Base-by-base conservation (phyloP, 192 early-diverging fungal genomes). In the Pilaira anomala region DNA sequence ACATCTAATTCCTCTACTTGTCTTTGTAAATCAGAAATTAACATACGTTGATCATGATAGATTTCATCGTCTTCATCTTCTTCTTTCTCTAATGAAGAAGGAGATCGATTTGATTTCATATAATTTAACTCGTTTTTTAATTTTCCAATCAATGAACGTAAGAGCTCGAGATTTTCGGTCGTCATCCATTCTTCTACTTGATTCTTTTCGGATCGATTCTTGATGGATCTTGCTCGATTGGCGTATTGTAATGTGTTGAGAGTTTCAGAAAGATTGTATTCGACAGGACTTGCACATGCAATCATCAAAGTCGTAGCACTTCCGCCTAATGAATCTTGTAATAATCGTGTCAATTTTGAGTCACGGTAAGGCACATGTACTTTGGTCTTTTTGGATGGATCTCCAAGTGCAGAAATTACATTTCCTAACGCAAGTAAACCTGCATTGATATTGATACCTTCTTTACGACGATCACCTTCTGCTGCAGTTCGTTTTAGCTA, bases 311-410 rank as follows among this genome's bases (percentile, higher is more conserved):
- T 98, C 63, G 90, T 89, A 60, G 73, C 87, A 68, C 89, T 98
- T 36, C 97, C 97, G 55, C 97, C 97, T 50, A 99, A 79, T n/a
- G 88, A 91, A 78, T 98, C 97, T 76, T 97, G 95, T 68, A 99
- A 87, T 76, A 99, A 81, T 48, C 95, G 83, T 0, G 97, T 99
- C 19, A 99, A 78, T 74, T 99, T 99, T 9, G 89, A 92, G 73
- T 99, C 96, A 71, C 97, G 89, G 62, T 97, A 99, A 12, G 97
- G 97, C 13, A 99, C 84, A 58, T 97, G 93, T 13, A 78, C 76
- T 30, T 72, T 73, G 7, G 74, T 76, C 36, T 3, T 78, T 48
- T 84, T 77, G 3, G 85, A 62, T 57, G 82, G 69, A 66, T 96
- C 96, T 24, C 93, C 93, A 12, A 99, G 82, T 0, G 96, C 97